Conservation (phyloP, 2,329 filamentous ascomycete species). For the Beauveria caledonica region DNA sequence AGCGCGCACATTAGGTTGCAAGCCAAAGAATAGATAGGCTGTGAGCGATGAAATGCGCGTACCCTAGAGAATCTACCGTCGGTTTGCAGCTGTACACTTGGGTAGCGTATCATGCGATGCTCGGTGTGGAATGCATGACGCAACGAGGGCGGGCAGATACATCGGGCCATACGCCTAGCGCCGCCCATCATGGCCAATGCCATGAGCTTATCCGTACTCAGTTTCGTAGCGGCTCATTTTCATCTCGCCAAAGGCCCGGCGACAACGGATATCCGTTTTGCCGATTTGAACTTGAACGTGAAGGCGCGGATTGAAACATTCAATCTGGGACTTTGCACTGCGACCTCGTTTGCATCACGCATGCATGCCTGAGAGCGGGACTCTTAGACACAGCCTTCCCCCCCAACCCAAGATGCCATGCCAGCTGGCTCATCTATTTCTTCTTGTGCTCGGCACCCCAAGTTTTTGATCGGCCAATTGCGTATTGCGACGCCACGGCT, state of each 20-base stretch:
- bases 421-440: not conserved
- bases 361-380: slow-evolving; percentile 1
- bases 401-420: not conserved
- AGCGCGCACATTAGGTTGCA: not conserved
- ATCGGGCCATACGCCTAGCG: not conserved
- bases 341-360: not conserved
- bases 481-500: not conserved
- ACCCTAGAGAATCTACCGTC: not conserved
- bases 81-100: not conserved
- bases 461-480: not conserved
- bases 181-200: not conserved
- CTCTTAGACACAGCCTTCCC: not conserved
- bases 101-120: not conserved
- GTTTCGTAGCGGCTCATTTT: not conserved
- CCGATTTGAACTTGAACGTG: not conserved
- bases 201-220: not conserved
- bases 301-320: not conserved
- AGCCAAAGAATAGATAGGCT: not conserved
- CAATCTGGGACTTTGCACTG: not conserved
- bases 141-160: not conserved
- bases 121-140: not conserved
- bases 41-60: not conserved
- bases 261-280: not conserved
- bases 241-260: not conserved
- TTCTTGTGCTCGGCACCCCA: not conserved